Conservation (phyloP, 2,329 filamentous ascomycete species). For the Zasmidium angulare region DNA sequence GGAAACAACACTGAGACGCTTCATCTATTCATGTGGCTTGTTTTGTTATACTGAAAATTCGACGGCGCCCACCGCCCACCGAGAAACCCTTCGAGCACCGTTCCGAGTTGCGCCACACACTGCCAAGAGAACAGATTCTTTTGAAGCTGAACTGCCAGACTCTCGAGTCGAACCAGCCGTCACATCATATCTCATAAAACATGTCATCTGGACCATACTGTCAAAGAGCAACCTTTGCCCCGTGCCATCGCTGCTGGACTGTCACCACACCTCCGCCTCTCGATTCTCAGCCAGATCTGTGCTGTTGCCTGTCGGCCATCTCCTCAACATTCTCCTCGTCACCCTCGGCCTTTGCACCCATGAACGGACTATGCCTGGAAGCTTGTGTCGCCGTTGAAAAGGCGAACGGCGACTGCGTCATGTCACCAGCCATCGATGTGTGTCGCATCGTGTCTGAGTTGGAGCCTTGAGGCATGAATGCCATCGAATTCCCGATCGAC, state of each 20-base stretch:
- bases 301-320: no score
- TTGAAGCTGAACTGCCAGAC: not conserved
- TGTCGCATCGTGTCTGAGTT: not conserved
- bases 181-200: not conserved
- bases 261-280: no score
- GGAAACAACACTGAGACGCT: no score
- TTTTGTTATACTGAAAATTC: not conserved
- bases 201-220: not conserved
- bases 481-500: constrained; percentile 8
- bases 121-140: not conserved
- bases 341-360: no score
- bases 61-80: not conserved
- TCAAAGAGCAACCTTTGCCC: no score
- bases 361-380: no score
- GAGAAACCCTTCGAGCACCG: not conserved
- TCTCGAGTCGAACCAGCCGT: not conserved
- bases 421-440: not conserved
- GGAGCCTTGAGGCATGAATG: not conserved
- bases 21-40: not conserved
- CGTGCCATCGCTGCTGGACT: no score
- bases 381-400: not conserved
- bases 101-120: not conserved
- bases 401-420: not conserved
- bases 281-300: no score
- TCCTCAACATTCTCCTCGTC: no score